Evolutionary conservation across 2,329 filamentous ascomycete genomes (phyloP), one percentile per base, ranked within the genome.

Genomic region (Aspergillus sp.): DNA sequence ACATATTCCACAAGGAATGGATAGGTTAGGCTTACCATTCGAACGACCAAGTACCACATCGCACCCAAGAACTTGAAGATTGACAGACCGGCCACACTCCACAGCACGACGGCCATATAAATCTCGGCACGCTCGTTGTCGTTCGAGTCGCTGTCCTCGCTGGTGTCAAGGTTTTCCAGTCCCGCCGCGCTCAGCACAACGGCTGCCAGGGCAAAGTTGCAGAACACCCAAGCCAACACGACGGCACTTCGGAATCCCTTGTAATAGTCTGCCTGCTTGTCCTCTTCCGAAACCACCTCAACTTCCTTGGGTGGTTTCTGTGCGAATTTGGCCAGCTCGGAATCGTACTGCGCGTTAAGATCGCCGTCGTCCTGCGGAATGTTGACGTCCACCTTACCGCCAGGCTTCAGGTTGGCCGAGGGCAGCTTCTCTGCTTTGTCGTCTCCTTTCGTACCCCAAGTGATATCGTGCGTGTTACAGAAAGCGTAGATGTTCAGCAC

Each of bases 401-500:
- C 94, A 49, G 96, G 90, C 75, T 97, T 96, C 56, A 93, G 89
- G 67, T 88, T 93, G 67, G 95, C 94, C 0, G 88, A 91, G 1
- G 92, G 91, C 55, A 97, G 85, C 72, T 94, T 93, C 69, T 96
- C 92, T 6, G 94, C 85, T 77, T 96, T 97, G 79, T 97, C 94
- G 74, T 98, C 95, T 69, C 95, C 95, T 78, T 98, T 99, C 47
- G 95, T 99, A 71, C 93, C 93, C 93, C 93, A 97, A 3, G 93
- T 96, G 65, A 97, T 95, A 72, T 97, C 93, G 83, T 97, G 93
- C 26, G 93, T 96, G 78, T 97, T 97, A 80, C 93, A 98, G 79
- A 99, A 99, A 62, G 94, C 94, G 78, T 98, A 99, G 58, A 99
- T 95, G 81, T 98, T 99, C 70, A 99, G 87, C 60, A 98, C 93